Base-by-base conservation (phyloP, 208 protist species). In the Crithidia expoeki region DNA sequence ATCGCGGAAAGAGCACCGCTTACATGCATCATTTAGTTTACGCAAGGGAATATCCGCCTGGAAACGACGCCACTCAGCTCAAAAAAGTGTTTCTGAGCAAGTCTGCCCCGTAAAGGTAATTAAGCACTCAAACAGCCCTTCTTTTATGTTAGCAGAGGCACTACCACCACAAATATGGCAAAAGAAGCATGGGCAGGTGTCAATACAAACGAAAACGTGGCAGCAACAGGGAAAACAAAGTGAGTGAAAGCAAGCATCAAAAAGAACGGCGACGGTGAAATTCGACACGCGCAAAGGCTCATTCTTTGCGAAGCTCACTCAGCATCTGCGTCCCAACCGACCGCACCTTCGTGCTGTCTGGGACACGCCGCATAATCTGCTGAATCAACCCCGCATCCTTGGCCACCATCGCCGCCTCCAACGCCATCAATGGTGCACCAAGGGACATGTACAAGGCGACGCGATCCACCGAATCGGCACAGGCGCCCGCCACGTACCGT, bases 391-490 rank as follows among this genome's bases (percentile, higher is more conserved):
- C 60, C 9, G 34, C 36, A 49, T 77, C 80, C 32, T 67, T 36
- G 16, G 64, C 77, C 38, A 61, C 72, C 61, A 76, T 83, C 1
- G 80, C 82, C 53, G 77, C 82, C 71, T 86, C 83, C 21, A 86
- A 60, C 28, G 80, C 86, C 72, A 82, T 77, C 21, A 72, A n/a
- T 0, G 72, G 81, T 1, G 70, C 59, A 16, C 67, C 76, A 1
- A 91, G 21, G 36, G 50, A 58, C 74, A 91, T 73, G 73, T 80
- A 86, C 76, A 78, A 74, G 57, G 81, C 71, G 25, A 91, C 75
- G 25, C 85, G 68, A 56, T 66, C 46, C 32, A 74, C 79, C 1
- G 73, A 40, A 10, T 81, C 69, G 2, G 51, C 27, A 14, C 72
- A 74, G n/a, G 86, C 64, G 14, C 72, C 67, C 1, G 85, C 59